Conservation (phyloP, 2,329 filamentous ascomycete species). For the Phialemonium atrogriseum region DNA sequence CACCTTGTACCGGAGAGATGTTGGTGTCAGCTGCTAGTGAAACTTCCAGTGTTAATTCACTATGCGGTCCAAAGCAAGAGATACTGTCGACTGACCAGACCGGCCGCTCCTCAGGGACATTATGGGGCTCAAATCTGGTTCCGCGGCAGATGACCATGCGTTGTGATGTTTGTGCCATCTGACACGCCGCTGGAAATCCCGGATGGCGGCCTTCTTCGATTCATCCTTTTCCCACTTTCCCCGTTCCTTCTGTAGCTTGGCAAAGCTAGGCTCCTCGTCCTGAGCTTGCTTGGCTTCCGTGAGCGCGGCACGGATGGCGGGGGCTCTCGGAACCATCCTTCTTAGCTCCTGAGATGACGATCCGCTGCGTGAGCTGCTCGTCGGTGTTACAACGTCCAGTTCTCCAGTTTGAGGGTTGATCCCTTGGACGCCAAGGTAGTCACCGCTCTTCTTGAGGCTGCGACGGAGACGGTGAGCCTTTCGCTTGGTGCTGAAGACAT, state of each 20-base stretch:
- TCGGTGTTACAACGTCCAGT: constrained; percentile 41
- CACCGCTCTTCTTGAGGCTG: constrained; percentile 43
- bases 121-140: constrained; percentile 42
- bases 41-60: too few species aligned
- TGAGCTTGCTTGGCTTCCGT: constrained; percentile 23
- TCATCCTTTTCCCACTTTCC: constrained; percentile 35
- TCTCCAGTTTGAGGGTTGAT: constrained; percentile 48
- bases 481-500: constrained; percentile 22
- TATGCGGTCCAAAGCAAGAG: too few species aligned
- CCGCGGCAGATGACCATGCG: constrained; percentile 43
- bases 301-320: constrained; percentile 13
- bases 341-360: constrained; percentile 19
- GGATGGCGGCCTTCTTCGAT: constrained; percentile 28
- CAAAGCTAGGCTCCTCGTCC: constrained; percentile 15
- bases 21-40: too few species aligned
- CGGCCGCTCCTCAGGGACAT: too few species aligned
- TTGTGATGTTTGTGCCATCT: constrained; percentile 36
- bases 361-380: constrained; percentile 34
- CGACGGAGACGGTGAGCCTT: constrained; percentile 31
- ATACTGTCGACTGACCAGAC: too few species aligned
- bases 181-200: constrained; percentile 22
- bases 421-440: constrained; percentile 51
- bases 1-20: too few species aligned
- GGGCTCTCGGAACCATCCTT: constrained; percentile 13
- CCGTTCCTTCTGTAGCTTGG: constrained; percentile 25